Evolutionary conservation across 306 rosid genomes (phyloP), one percentile per base, ranked within the genome.

Genomic region (Clitoria ternatea): DNA sequence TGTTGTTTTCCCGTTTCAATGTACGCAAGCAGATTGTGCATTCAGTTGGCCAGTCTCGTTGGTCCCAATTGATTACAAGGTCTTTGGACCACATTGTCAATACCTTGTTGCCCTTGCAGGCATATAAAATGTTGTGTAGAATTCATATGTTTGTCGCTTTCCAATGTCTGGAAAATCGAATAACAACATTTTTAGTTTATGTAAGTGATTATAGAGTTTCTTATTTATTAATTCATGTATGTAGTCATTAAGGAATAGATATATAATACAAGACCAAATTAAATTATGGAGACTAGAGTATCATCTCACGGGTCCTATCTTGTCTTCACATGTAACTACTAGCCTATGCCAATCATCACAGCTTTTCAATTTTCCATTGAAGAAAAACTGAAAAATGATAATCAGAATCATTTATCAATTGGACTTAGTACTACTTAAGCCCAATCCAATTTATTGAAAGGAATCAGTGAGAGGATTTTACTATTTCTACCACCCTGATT

Each of bases 1-100:
- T 64, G 72, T 44, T 48, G 4, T 66, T 75, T 36, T 22, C 23
- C 7, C 12, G 2, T 22, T 62, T 55, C 30, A 49, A 22, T 13
- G 12, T 2, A 27, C 18, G 40, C 9, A 22, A 29, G 13, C 50
- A 40, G 18, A 26, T 57, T 77, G 23, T 50, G 49, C 17, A 40
- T 13, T 56, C n/a, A 37, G 8, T 33, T 67, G 11, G 36, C 68
- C 55, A 56, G 29, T 54, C 20, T 10, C n/a, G 7, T 48, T 61
- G 48, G 54, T 70, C 61, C 75, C 52, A 44, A n/a, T 20, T 55
- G 63, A 13, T 32, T 67, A 33, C 68, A 64, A 22, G 77, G 67
- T 23, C 19, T 68, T 37, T 74, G 87, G 89, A 82, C 84, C 87
- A 72, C 89, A 50, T 4, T 75, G 69, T 42, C 61, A 48, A 66